Evolutionary conservation across 306 rosid species (phyloP).

Genomic region (Acacia acuminata): DNA sequence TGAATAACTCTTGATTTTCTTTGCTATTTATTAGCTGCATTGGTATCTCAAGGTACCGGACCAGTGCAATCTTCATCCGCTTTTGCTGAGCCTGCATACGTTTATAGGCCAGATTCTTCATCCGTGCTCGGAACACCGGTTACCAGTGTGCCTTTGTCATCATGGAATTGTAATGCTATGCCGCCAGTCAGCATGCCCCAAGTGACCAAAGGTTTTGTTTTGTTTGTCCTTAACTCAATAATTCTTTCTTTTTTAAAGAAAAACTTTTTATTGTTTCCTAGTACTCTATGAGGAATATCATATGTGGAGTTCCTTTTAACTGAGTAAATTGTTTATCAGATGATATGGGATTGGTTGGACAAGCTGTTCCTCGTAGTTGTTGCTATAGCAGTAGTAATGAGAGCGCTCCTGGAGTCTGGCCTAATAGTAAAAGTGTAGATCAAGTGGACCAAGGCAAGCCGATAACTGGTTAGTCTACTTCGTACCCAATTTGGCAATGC

Average conservation of each 20-base stretch:
- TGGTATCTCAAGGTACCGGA: conserved; percentile 37
- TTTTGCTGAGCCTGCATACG: conserved; percentile 43
- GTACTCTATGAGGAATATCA: not conserved
- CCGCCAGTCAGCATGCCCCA: conserved; percentile 39
- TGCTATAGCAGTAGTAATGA: conserved; percentile 57
- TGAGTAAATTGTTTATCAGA: conserved; percentile 35
- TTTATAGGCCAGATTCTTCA: conserved; percentile 54
- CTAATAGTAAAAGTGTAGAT: conserved; percentile 34
- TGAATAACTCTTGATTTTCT: not conserved
- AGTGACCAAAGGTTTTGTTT: conserved; percentile 65
- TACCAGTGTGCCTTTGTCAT: conserved; percentile 43
- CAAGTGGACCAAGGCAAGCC: conserved; percentile 33
- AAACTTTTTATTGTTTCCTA: not conserved
- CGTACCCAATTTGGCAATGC: not conserved
- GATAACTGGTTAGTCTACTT: conserved; percentile 42
- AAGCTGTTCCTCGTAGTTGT: conserved; percentile 38
- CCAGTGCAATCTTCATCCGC: conserved; percentile 53
- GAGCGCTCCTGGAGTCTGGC: conserved; percentile 44
- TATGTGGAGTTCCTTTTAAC: conserved; percentile 7
- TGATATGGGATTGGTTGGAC: conserved; percentile 33
- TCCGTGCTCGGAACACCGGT: conserved; percentile 49
- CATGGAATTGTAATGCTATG: conserved; percentile 53
- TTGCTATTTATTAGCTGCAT: conserved; percentile 44
- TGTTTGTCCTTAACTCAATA: conserved; percentile 4
- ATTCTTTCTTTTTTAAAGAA: not conserved